Evolutionary conservation across 148 eudicot genomes (phyloP), one percentile per base, ranked within the genome.

Genomic region (Heliosperma pusillum): DNA sequence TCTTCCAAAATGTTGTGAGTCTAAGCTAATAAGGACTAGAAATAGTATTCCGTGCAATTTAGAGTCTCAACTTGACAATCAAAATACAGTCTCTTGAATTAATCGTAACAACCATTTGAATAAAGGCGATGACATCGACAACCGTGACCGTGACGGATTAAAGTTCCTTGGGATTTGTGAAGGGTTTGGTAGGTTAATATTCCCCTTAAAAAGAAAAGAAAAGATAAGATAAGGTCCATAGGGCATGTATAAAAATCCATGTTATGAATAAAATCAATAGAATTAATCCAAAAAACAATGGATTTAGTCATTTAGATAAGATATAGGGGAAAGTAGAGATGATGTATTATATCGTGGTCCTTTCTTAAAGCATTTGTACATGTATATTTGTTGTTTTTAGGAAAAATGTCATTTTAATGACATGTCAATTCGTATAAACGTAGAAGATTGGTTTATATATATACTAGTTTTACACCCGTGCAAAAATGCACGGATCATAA

Each of bases 261-360:
- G 27, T 62, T 67, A 42, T 30, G 52, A 40, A 42, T 59, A 65
- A 36, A 76, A 40, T 24, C 47, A 25, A 25, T 76, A 68, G 33
- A 56, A 59, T 73, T 72, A 81, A 70, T 72, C 50, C 68, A 36
- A 59, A 73, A 53, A 76, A 36, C 7, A 45, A 29, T 65, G 33
- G 17, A 66, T 20, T 76, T 81, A 58, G 74, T 72, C 72, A 66
- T 20, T 76, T 81, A 58, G 74, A 76, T 76, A 71, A 80, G 80
- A 66, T 76, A 71, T 71, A 71, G 52, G 24, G 33, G 40, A 10
- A 66, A 36, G n/a, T 66, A 19, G 47, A 8, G 69, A 12, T 12
- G 30, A 22, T 9, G 25, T 22, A 10, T 5, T 42, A 10, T 11
- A 0, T 60, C 3, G 13, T 61, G 26, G 65, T 22, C 20, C 33